Evolutionary conservation across 257 asterid genomes (phyloP).

Genomic region (Solanum ahanhuiri): DNA sequence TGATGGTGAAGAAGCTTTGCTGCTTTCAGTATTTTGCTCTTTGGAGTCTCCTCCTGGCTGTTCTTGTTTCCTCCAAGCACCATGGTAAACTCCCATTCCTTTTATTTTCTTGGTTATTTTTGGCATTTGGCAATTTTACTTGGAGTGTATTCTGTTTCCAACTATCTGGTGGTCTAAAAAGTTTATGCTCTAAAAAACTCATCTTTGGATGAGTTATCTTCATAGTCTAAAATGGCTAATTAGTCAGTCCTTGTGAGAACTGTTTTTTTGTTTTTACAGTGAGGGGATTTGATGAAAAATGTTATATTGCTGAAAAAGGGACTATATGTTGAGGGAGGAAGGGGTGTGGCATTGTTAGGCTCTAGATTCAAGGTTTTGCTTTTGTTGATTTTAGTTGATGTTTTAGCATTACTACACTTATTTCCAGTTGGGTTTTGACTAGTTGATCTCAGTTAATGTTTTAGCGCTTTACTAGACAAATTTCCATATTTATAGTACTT

Average conservation of each 20-base stretch:
- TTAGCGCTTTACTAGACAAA: neutral
- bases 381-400: neutral
- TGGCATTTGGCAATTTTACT: neutral
- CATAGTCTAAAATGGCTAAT: neutral
- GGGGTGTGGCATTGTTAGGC: neutral
- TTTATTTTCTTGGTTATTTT: neutral
- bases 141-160: neutral
- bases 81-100: conserved; percentile 26
- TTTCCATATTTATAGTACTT: neutral
- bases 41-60: conserved; percentile 26
- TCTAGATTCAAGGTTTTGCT: neutral
- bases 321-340: neutral
- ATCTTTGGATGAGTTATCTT: neutral
- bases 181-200: neutral
- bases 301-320: neutral
- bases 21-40: conserved; percentile 17
- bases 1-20: conserved; percentile 16
- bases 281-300: neutral
- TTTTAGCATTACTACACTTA: neutral
- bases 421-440: neutral
- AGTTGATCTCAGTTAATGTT: neutral
- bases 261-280: neutral
- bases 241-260: neutral
- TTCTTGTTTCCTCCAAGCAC: conserved; percentile 34
- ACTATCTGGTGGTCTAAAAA: neutral